Evolutionary conservation across 1,139 yeast species (phyloP).

Genomic region (Suhomyces ambrosiae): DNA sequence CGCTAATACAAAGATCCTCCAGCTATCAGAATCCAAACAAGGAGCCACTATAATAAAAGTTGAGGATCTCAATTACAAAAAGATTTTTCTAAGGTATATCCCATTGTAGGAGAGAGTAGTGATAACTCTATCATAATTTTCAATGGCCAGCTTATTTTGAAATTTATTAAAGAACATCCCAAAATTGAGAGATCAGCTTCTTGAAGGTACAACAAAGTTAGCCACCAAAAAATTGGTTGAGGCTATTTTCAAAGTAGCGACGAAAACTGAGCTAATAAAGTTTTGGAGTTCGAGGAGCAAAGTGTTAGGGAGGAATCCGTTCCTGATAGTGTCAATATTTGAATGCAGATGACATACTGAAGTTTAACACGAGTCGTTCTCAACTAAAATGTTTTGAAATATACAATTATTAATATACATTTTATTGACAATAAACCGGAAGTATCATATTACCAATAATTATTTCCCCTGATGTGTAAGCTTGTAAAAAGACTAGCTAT

Average conservation of each 20-base stretch:
- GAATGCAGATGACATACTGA: background rate
- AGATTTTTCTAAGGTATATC: constrained; percentile 33
- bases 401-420: too few species aligned
- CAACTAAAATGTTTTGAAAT: too few species aligned
- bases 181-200: constrained; percentile 18
- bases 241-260: background rate
- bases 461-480: too few species aligned
- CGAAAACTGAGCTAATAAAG: background rate
- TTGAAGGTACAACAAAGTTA: constrained; percentile 21
- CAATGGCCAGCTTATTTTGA: constrained; percentile 19
- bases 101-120: constrained; percentile 23
- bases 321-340: constrained; percentile 1
- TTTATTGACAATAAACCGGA: too few species aligned
- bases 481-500: too few species aligned
- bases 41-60: constrained; percentile 20
- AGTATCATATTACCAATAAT: too few species aligned
- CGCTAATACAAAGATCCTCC: too few species aligned
- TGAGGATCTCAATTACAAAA: constrained; percentile 5
- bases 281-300: background rate
- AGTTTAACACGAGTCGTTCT: background rate
- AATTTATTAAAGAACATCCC: constrained; percentile 23
- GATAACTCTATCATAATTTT: constrained; percentile 3
- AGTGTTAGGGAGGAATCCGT: constrained; percentile 1
- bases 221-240: too few species aligned
- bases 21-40: too few species aligned